Conservation (phyloP, 2,329 filamentous ascomycete species). For the Epichloe sibirici region DNA sequence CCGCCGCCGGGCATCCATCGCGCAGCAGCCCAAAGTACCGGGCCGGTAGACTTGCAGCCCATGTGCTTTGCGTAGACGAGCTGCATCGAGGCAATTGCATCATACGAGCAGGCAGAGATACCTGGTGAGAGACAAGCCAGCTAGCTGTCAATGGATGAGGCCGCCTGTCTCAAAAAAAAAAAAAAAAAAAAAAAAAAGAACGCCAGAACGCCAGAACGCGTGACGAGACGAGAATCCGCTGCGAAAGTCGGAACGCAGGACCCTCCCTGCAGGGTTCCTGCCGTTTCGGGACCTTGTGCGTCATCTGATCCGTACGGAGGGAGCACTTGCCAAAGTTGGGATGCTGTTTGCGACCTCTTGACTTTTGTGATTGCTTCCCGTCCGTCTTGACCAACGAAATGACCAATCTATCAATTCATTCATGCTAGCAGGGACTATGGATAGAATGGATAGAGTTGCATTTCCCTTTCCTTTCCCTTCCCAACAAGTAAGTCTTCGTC, state of each 20-base stretch:
- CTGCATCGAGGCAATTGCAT: conserved; percentile 18
- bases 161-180: no score
- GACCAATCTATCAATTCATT: no score
- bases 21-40: conserved; percentile 5
- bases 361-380: no score
- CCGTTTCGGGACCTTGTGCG: conserved; percentile 1
- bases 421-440: no score
- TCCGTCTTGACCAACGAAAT: no score
- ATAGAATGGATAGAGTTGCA: no score
- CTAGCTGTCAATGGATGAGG: background rate
- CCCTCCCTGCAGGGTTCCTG: conserved; percentile 5
- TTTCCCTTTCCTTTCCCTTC: no score
- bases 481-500: background rate
- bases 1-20: conserved; percentile 1
- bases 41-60: conserved; percentile 10
- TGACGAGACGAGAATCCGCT: background rate
- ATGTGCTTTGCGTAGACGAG: conserved; percentile 15
- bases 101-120: conserved; percentile 1
- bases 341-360: no score
- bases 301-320: background rate
- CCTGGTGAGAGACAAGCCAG: background rate
- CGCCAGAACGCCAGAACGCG: background rate
- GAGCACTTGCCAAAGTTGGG: no score
- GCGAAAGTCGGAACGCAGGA: background rate
- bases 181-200: no score